Conservation (phyloP, 768 basidiomycete genomes). For the Agaricus blazei region DNA sequence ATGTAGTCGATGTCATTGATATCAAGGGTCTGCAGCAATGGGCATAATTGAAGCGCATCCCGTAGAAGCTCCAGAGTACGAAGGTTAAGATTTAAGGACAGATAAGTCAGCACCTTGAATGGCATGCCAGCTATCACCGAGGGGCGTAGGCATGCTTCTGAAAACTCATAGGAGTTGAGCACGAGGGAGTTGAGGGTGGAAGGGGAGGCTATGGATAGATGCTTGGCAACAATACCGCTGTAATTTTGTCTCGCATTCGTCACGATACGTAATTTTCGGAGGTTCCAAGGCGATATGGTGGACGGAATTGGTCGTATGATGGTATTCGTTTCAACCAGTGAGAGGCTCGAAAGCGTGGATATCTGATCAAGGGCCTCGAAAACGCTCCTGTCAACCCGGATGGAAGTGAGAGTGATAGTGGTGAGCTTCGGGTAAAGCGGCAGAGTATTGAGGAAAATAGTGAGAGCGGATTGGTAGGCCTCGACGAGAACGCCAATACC, state of each 20-base stretch:
- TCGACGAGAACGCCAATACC: slow-evolving; percentile 7
- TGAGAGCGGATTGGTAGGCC: slow-evolving; percentile 7
- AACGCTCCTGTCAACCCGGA: slow-evolving; percentile 4
- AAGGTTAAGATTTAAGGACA: slow-evolving; percentile 3
- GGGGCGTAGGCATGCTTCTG: slow-evolving; percentile 7
- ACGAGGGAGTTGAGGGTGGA: background rate
- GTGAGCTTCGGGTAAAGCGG: slow-evolving; percentile 7
- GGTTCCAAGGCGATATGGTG: background rate
- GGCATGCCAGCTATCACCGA: background rate
- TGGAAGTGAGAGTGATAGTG: slow-evolving; percentile 8
- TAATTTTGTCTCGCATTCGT: background rate
- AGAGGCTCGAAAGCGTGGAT: background rate
- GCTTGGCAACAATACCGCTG: background rate
- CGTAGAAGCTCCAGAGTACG: slow-evolving; percentile 1
- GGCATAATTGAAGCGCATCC: slow-evolving; percentile 7
- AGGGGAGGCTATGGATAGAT: background rate
- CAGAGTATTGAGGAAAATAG: slow-evolving; percentile 6
- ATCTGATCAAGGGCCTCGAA: slow-evolving; percentile 5
- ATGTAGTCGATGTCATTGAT: slow-evolving; percentile 6
- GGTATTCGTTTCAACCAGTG: slow-evolving; percentile 6
- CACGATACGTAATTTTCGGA: slow-evolving; percentile 5
- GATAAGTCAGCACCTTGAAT: background rate
- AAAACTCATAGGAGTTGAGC: slow-evolving; percentile 4
- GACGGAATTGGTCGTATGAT: background rate
- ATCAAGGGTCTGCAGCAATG: background rate